Conservation (phyloP, 2,329 filamentous ascomycete genomes). For the Trichoderma guizhouense region DNA sequence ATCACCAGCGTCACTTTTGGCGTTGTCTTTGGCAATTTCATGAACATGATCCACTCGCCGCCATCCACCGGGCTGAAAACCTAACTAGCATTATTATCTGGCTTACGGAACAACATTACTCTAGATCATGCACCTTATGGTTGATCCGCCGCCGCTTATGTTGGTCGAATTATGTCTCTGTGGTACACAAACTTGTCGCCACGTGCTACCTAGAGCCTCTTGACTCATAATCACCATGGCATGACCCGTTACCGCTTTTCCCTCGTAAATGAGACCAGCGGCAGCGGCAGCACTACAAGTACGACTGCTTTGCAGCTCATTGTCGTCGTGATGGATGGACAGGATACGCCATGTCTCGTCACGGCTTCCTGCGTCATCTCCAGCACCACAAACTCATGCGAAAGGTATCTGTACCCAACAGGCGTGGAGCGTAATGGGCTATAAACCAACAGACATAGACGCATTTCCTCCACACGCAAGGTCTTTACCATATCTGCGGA, state of each 20-base stretch:
- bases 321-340: background rate
- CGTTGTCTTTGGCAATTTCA: background rate
- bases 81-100: background rate
- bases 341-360: slow-evolving; percentile 6
- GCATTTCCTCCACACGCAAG: background rate
- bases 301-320: background rate
- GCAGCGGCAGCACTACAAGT: background rate
- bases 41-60: background rate
- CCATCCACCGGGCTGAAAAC: background rate
- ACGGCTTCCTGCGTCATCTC: slow-evolving; percentile 23
- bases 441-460: background rate
- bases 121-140: background rate
- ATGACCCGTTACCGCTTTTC: slow-evolving; percentile 13
- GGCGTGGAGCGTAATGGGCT: background rate
- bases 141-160: slow-evolving; percentile 7
- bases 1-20: background rate
- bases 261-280: background rate
- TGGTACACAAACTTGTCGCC: slow-evolving; percentile 15
- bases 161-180: slow-evolving; percentile 13
- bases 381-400: background rate
- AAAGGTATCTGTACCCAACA: background rate
- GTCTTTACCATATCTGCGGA: background rate
- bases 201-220: slow-evolving; percentile 10
- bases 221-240: background rate
- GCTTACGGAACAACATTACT: background rate